phyloP scores from a whole-genome alignment of 2,329 filamentous ascomycete genomes.

The Boeremia exigua region DNA sequence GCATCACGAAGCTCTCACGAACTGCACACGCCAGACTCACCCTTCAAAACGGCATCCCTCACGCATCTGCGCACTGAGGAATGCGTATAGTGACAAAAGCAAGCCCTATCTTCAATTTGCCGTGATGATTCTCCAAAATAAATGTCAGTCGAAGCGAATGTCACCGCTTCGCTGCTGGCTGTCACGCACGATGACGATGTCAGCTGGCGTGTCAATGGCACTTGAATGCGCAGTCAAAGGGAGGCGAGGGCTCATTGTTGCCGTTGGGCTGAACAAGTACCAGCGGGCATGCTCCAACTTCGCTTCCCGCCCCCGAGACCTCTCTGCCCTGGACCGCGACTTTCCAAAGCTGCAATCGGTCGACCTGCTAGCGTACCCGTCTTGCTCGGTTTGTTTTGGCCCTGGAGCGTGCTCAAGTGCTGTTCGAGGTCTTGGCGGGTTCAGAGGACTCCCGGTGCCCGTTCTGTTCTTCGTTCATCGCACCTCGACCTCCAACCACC shows the following conservation, averaged over 20 bases:
- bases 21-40: constrained; percentile 13
- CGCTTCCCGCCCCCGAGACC: not conserved
- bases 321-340: not conserved
- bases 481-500: constrained; percentile 40
- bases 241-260: constrained; percentile 8
- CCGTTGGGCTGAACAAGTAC: not conserved
- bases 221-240: constrained; percentile 17
- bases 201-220: constrained; percentile 1
- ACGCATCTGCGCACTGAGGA: not conserved
- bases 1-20: constrained; percentile 19
- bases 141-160: not conserved
- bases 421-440: constrained; percentile 32
- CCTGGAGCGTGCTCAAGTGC: constrained; percentile 17
- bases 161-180: not conserved
- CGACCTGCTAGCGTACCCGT: constrained; percentile 11
- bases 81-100: not conserved
- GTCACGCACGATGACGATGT: constrained; percentile 1
- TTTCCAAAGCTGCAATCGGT: constrained; percentile 8
- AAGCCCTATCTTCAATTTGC: not conserved
- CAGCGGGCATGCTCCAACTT: not conserved
- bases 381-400: constrained; percentile 29
- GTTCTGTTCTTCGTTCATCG: constrained; percentile 16
- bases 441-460: constrained; percentile 1
- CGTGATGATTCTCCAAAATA: not conserved
- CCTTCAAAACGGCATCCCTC: not conserved